Evolutionary conservation across 345 rosid genomes (phyloP), one percentile per base, ranked within the genome.

Genomic region (Aquilaria malaccensis): DNA sequence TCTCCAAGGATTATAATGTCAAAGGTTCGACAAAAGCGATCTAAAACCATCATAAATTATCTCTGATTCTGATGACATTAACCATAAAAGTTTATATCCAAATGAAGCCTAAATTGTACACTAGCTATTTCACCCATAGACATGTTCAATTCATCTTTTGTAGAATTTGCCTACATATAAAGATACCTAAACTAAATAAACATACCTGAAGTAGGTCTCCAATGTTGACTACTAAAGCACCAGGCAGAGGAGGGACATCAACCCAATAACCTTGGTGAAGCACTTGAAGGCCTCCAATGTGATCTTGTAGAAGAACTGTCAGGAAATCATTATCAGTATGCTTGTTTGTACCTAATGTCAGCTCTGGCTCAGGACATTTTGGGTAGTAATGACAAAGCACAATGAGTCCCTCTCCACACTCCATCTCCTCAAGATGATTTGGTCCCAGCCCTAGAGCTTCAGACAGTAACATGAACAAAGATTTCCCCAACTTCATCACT

Each of bases 151-250:
- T 22, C 22, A 22, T 22, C 22, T 22, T 22, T 22, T 22, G 22
- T 22, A 22, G 22, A 22, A 22, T 22, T 22, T 22, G 22, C 22
- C 22, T 22, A 22, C 22, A 22, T 22, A 22, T 22, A 22, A 22
- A 22, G 22, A 22, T 22, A 22, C 22, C 22, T 22, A 32, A 22
- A 32, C 4, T 14, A 9, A 7, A 53, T 9, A 2, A 10, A 45
- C 54, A 31, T 46, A 33, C 60, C 55, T 56, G 61, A 13, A 65
- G 50, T 32, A 65, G 67, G 46, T 64, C 67, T 32, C 60, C 67
- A 0, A 64, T 55, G 22, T 55, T 64, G 11, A 64, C 41, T 6
- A 56, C 62, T 3, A 65, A 37, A 37, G 62, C 56, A 1, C 56
- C 68, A 15, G 56, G 55, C 4, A 14, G 7, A 3, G 49, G 13